These are phyloP conservation scores for Nannizziopsis barbatae DNA, from an alignment of 2,329 filamentous ascomycete genomes.

Conservation along the genomic window DNA sequence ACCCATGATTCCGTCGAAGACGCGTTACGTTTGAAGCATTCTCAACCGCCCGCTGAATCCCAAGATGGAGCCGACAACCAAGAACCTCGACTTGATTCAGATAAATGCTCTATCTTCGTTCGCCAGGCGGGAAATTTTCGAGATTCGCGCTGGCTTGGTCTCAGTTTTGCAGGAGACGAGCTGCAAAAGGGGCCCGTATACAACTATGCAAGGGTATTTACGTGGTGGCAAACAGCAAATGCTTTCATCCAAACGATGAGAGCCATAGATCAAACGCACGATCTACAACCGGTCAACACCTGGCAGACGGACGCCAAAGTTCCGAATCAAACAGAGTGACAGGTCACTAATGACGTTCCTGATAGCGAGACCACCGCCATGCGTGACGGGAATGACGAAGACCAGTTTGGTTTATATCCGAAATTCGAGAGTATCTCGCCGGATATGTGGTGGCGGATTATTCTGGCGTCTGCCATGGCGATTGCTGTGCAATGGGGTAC, in stretches of 20 bases:
- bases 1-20: conserved; percentile 6
- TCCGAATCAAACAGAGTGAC: background rate
- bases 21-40: conserved; percentile 3
- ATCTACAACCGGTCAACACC: background rate
- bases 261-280: background rate
- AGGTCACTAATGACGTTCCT: background rate
- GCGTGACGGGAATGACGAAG: background rate
- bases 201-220: conserved; percentile 4
- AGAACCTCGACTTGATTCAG: background rate
- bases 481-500: conserved; percentile 5
- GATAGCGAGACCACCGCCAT: conserved; percentile 2
- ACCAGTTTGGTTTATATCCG: background rate
- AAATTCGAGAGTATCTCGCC: background rate
- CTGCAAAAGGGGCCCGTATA: conserved; percentile 6
- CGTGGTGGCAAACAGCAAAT: conserved; percentile 2
- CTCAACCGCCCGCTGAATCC: background rate
- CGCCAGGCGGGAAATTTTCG: background rate
- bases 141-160: background rate
- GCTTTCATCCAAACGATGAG: conserved; percentile 1
- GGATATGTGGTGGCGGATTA: conserved; percentile 5
- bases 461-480: conserved; percentile 6
- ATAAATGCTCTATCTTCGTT: background rate
- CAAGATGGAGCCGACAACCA: background rate
- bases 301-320: background rate
- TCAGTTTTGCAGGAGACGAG: conserved; percentile 6